Evolutionary conservation across 23 red algal species (phyloP), one percentile per base, ranked within the genome.

Genomic region (Porphyridium purpureum): DNA sequence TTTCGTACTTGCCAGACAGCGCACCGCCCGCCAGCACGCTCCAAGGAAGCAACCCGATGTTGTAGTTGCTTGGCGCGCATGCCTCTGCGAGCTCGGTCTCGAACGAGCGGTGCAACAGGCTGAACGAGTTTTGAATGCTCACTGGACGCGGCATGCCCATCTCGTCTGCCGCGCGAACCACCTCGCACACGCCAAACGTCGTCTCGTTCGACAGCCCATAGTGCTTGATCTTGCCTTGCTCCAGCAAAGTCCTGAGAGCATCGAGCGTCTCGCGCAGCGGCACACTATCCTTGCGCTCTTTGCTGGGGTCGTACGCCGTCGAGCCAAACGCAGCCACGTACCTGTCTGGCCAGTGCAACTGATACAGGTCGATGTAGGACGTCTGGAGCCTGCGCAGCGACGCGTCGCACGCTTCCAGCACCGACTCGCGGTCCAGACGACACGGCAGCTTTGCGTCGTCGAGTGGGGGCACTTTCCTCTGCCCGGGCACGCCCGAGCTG

Each of bases 291-390:
- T 55, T 26, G 8, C 71, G 61, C 33, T 75, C 64, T 29, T 32
- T 21, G 3, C 33, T 11, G 8, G 52, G 50, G 35, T 69, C 28
- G 64, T 73, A 94, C 0, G 55, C 58, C 19, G 51, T 36, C 11
- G 51, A 31, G 11, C 73, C 62, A 46, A 83, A 94, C 15, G 70
- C 25, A 14, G 76, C 70, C 25, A 79, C 72, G 59, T 76, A 81
- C 21, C 86, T 59, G 32, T 74, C 86, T 28, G 86, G 86, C 86
- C 86, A 94, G 54, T 94, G 86, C 17, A 94, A 59, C 62, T 44
- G 38, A 51, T 84, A 94, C 9, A 94, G 52, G 64, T 94, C 86
- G 32, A 94, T 83, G 60, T 73, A 74, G 29, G 83, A 69, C 15
- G 64, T 67, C 19, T 69, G 31, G 25, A 94, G 55, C 31, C 86